Evolutionary conservation across 1,139 yeast genomes (phyloP), one percentile per base, ranked within the genome.

Genomic region (Protomyces inundatus): DNA sequence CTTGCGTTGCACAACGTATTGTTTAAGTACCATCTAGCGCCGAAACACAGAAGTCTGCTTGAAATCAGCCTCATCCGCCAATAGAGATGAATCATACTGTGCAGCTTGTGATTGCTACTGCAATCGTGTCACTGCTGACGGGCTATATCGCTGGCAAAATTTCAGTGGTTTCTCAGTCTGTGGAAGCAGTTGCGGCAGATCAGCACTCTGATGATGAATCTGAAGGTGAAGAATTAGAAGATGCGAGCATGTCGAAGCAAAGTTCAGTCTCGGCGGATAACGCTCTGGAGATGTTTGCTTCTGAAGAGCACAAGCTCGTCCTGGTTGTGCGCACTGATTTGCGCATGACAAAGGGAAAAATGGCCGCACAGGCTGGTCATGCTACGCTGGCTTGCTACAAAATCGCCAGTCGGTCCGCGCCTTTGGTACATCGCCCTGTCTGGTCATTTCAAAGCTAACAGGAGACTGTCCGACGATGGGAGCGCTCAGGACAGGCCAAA

Each of bases 331-430:
- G 98, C 66, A 89, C 87, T 54, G 98, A 93, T 73, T 78, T 93
- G 68, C 86, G 84, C 64, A 93, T 93, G 98, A 86, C 88, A 55
- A 90, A 90, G 75, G 98, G 98, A 42, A 95, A 95, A 74, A 52
- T 89, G 0, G 98, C 98, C 1, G 98, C 98, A 1, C 99, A 93
- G 74, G 91, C 98, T 74, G 87, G 90, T 61, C 99, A 93, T 77
- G 98, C 98, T n/a, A 95, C 98, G 0, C 80, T 93, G 55, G 93
- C 95, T 0, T 84, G 95, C 69, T 93, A 88, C 75, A 86, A 87
- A 72, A 79, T 85, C 67, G 87, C 90, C 73, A 77, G 82, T 34
- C 79, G 81, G 51, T 65, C 70, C 16, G 69, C 71, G 46, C 80
- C 80, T 3, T 67, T 66, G 23, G 66, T 70, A 42, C 70, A 85